Evolutionary conservation across 768 basidiomycete species (phyloP).

Genomic region (Russula sp.): DNA sequence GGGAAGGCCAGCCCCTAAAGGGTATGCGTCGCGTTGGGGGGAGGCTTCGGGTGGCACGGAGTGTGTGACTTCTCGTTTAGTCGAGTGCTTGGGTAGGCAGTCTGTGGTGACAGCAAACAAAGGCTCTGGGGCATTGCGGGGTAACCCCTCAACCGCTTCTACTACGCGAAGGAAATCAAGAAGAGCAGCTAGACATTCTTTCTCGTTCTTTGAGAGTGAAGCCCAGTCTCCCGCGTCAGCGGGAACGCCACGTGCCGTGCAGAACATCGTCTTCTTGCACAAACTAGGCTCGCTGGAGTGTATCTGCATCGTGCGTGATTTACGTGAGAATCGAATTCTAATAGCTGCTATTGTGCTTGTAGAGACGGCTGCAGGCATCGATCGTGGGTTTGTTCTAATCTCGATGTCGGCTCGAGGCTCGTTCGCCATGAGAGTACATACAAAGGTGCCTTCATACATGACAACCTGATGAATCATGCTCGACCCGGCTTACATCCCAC

Average conservation of each 20-base stretch:
- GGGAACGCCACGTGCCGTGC: constrained; percentile 8
- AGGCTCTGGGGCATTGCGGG: background rate
- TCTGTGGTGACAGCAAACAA: background rate
- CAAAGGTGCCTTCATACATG: constrained; percentile 30
- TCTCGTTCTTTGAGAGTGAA: constrained; percentile 10
- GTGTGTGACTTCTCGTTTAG: background rate
- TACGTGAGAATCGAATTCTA: constrained; percentile 20
- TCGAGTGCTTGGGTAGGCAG: background rate
- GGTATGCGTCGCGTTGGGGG: background rate
- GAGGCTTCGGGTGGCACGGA: background rate
- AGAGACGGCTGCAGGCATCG: background rate
- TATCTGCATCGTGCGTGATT: constrained; percentile 18
- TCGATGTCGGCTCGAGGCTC: constrained; percentile 39
- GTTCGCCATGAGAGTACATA: constrained; percentile 44
- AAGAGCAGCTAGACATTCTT: constrained; percentile 14
- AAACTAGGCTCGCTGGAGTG: background rate
- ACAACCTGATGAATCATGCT: constrained; percentile 30
- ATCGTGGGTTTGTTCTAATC: constrained; percentile 21
- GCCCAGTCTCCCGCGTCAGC: constrained; percentile 16
- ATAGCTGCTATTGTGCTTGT: background rate
- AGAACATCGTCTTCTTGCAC: constrained; percentile 20
- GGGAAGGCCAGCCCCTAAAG: background rate
- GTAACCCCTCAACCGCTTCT: constrained; percentile 11
- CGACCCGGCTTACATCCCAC: background rate
- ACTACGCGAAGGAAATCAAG: constrained; percentile 17